Conservation (phyloP, 495 filamentous ascomycete genomes). For the Glarea lozoyensis region DNA sequence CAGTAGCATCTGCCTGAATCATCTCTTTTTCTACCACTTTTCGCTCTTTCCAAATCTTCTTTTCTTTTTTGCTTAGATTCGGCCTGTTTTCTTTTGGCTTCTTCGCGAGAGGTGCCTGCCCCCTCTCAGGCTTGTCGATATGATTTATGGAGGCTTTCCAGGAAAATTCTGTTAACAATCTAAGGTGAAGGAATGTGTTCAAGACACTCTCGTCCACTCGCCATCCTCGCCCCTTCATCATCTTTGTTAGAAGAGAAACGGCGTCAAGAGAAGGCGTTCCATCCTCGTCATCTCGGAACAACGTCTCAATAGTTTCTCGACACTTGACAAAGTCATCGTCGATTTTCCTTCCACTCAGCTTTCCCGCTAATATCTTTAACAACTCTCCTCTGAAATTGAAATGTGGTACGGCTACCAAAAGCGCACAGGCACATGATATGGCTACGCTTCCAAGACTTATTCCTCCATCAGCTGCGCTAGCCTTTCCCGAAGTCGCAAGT, state of each 20-base stretch:
- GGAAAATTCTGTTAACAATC: conserved; percentile 78
- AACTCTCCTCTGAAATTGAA: conserved; percentile 93
- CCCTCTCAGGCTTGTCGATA: conserved; percentile 49
- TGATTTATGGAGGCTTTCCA: conserved; percentile 68
- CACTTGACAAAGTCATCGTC: conserved; percentile 74
- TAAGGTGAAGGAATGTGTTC: conserved; percentile 84
- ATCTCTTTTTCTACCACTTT: conserved; percentile 89
- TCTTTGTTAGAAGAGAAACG: conserved; percentile 75
- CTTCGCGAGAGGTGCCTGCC: conserved; percentile 32
- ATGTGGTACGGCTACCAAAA: conserved; percentile 75
- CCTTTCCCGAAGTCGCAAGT: conserved; percentile 44
- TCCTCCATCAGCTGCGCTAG: conserved; percentile 22
- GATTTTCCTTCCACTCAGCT: conserved; percentile 57
- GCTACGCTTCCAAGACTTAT: conserved; percentile 56
- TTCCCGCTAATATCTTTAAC: conserved; percentile 75
- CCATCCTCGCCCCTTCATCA: conserved; percentile 85
- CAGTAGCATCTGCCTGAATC: conserved; percentile 80
- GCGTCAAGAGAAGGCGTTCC: conserved; percentile 81
- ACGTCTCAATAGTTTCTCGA: conserved; percentile 63
- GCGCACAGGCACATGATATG: conserved; percentile 71
- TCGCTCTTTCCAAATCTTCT: conserved; percentile 69
- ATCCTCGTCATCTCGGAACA: conserved; percentile 84
- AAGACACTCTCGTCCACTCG: conserved; percentile 73
- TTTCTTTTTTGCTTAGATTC: conserved; percentile 62
- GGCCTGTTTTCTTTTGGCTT: conserved; percentile 61